Percentiles rank a stretch among this genome's conserved stretches.
phyloP scores from a whole-genome alignment of 805 yeast genomes.

The Schwanniomyces polymorphus region DNA sequence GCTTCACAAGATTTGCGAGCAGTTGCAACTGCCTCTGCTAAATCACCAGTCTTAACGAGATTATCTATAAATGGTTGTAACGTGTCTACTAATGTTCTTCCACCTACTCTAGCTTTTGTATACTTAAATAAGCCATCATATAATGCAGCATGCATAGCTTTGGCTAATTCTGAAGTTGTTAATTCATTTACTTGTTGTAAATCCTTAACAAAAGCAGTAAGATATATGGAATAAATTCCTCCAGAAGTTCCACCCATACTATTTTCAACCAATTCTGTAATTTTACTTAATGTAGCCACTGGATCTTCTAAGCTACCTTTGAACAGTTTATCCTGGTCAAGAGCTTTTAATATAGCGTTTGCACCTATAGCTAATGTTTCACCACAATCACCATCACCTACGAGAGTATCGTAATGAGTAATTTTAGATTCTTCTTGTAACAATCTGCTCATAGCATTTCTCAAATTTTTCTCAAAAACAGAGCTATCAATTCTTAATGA shows the following conservation, averaged over 20 bases:
- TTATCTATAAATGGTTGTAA: constrained; percentile 81
- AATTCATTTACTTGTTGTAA: constrained; percentile 40
- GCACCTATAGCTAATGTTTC: constrained; percentile 86
- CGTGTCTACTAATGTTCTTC: constrained; percentile 86
- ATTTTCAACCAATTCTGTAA: constrained; percentile 82
- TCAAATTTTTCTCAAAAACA: constrained; percentile 53
- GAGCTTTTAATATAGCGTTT: constrained; percentile 59
- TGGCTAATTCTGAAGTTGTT: constrained; percentile 35
- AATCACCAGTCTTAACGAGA: constrained; percentile 50
- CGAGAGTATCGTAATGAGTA: constrained; percentile 81
- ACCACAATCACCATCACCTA: constrained; percentile 98
- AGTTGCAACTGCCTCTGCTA: constrained; percentile 61
- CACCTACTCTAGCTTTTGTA: constrained; percentile 87
- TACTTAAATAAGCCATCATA: constrained; percentile 72
- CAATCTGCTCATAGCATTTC: constrained; percentile 36
- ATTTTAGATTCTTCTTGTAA: constrained; percentile 66
- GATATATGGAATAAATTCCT: constrained; percentile 82
- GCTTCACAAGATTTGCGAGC: constrained; percentile 75
- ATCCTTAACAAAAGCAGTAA: constrained; percentile 69
- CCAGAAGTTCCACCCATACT: constrained; percentile 99
- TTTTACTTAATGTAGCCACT: constrained; percentile 61
- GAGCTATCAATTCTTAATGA: constrained; percentile 26
- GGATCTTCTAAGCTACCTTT: constrained; percentile 40
- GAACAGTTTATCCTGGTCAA: constrained; percentile 38
- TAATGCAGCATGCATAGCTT: constrained; percentile 60